Conservation (phyloP, 345 rosid species). For the Atalantia buxifolia region DNA sequence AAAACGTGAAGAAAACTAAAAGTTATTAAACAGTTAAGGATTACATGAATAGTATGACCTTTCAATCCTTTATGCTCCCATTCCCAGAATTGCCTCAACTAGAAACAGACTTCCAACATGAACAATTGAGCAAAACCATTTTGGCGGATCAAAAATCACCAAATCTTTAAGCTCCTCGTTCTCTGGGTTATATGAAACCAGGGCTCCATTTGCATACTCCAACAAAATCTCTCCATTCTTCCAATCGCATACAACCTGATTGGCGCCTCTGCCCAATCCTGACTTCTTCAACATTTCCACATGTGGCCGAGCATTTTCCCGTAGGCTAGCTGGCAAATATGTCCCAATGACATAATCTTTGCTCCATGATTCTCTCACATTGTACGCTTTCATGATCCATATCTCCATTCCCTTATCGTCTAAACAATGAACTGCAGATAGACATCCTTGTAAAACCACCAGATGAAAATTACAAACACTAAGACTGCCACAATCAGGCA, state of each 20-base stretch:
- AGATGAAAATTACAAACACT: background rate
- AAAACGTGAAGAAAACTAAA: background rate
- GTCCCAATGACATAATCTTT: background rate
- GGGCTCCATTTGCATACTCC: background rate
- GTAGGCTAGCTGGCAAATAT: background rate
- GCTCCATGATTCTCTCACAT: constrained; percentile 13
- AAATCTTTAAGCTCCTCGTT: constrained; percentile 5
- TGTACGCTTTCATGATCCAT: constrained; percentile 16
- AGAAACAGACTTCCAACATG: constrained; percentile 1
- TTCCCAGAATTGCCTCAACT: background rate
- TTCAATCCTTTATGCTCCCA: background rate
- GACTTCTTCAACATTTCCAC: background rate
- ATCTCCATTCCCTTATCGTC: background rate
- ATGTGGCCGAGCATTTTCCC: background rate
- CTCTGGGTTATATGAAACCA: constrained; percentile 2
- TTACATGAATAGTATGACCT: background rate
- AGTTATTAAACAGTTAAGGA: background rate
- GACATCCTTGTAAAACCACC: constrained; percentile 3
- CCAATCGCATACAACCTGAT: background rate
- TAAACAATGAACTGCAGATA: background rate
- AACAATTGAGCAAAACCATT: constrained; percentile 9
- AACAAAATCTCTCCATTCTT: constrained; percentile 12
- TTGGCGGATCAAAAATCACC: background rate
- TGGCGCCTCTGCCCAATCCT: background rate
- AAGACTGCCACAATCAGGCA: background rate